Conservation (phyloP, 129 eudicot species). For the Scalesia atractyloides region DNA sequence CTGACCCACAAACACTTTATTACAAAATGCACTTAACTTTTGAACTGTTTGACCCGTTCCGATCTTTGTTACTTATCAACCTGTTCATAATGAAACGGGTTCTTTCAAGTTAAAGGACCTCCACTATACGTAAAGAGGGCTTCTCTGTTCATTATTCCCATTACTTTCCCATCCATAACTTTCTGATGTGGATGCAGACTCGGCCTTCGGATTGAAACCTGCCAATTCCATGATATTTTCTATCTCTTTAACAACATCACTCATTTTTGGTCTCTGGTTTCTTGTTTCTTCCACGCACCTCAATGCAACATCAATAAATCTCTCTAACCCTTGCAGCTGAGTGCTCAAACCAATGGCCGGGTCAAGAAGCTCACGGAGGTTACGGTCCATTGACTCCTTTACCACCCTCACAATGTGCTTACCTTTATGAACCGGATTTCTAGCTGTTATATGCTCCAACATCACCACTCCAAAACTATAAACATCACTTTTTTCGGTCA, state of each 20-base stretch:
- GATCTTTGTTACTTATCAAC: no score
- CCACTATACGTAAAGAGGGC: constrained; percentile 39
- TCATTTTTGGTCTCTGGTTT: constrained; percentile 61
- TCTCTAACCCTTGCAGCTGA: constrained; percentile 50
- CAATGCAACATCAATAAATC: constrained; percentile 64
- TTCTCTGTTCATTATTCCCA: constrained; percentile 36
- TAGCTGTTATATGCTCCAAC: constrained; percentile 68
- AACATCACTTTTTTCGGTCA: constrained; percentile 75
- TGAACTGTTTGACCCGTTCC: no score
- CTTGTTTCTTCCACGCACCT: constrained; percentile 71
- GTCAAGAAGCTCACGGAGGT: constrained; percentile 60
- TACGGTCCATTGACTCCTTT: constrained; percentile 58
- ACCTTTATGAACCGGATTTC: constrained; percentile 68
- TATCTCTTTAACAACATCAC: constrained; percentile 66
- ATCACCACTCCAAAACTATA: constrained; percentile 80
- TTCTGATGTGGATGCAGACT: constrained; percentile 52
- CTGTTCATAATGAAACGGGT: no score
- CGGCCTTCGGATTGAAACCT: constrained; percentile 67
- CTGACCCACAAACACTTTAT: not conserved
- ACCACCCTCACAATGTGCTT: constrained; percentile 73
- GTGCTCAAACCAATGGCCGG: constrained; percentile 50
- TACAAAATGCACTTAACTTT: no score
- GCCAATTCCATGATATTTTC: constrained; percentile 57
- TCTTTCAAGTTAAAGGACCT: constrained; percentile 16
- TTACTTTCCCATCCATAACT: constrained; percentile 40